Evolutionary conservation across 306 rosid species (phyloP).

Genomic region (Amphicarpaea edgeworthii): DNA sequence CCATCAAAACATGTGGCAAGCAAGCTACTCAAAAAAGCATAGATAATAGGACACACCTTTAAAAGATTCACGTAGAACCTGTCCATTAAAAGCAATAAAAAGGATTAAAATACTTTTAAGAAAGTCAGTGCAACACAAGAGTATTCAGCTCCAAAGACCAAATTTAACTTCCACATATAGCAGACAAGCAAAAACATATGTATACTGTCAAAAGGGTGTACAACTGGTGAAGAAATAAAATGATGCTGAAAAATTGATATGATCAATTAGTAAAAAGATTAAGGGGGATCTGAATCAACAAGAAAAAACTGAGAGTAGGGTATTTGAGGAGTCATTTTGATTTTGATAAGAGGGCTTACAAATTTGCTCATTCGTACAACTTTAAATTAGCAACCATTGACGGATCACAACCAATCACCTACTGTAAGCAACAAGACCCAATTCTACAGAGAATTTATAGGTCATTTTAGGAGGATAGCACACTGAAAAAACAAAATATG

Average conservation of each 20-base stretch:
- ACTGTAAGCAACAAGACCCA: conserved; percentile 10
- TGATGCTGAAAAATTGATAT: not conserved
- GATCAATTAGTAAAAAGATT: conserved; percentile 28
- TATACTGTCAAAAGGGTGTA: conserved; percentile 10
- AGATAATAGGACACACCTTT: conserved; percentile 65
- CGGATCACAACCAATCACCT: not conserved
- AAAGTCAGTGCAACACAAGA: conserved; percentile 30
- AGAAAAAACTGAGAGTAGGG: conserved; percentile 29
- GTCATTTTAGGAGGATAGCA: too few species aligned
- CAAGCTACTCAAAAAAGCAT: conserved; percentile 43
- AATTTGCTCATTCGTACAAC: conserved; percentile 4
- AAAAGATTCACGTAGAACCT: conserved; percentile 86
- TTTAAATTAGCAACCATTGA: conserved; percentile 22
- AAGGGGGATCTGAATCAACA: conserved; percentile 20
- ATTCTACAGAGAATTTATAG: too few species aligned
- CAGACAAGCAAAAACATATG: conserved; percentile 11
- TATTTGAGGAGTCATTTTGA: conserved; percentile 23
- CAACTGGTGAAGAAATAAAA: not conserved
- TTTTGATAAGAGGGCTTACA: conserved; percentile 3
- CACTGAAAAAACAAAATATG: not conserved
- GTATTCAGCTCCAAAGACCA: conserved; percentile 18
- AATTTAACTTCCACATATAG: conserved; percentile 31
- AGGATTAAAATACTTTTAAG: conserved; percentile 40
- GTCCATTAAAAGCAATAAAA: conserved; percentile 53
- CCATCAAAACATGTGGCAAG: conserved; percentile 44